A percentile compares a stretch with the other conserved stretches of the same genome.
Evolutionary conservation across 2,329 filamentous ascomycete species (phyloP).

Genomic region (Orbilia brochopaga): DNA sequence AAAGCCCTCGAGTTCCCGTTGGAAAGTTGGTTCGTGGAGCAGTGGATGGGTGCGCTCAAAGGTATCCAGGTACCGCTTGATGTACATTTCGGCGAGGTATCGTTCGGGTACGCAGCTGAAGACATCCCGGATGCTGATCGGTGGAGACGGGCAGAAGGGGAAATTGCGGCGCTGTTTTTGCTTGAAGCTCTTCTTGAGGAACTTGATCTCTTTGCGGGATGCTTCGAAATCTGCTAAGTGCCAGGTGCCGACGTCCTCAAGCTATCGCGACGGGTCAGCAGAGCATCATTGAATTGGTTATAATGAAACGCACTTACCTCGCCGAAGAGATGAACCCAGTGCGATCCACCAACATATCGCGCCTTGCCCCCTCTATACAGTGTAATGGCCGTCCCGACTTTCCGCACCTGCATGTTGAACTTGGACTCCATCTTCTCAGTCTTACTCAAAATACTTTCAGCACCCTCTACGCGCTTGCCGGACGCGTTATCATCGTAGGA

Average conservation of each 20-base stretch:
- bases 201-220: conserved; percentile 38
- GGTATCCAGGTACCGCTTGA: conserved; percentile 42
- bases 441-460: background rate
- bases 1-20: conserved; percentile 31
- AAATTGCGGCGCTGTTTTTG: conserved; percentile 43
- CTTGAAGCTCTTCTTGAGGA: conserved; percentile 42
- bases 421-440: background rate
- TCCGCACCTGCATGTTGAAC: conserved; percentile 24
- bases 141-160: conserved; percentile 17
- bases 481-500: conserved; percentile 14
- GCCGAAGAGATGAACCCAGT: conserved; percentile 48
- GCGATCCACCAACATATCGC: conserved; percentile 43
- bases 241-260: conserved; percentile 44
- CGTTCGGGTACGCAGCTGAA: conserved; percentile 21
- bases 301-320: conserved; percentile 15
- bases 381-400: conserved; percentile 40
- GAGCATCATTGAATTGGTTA: background rate
- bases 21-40: conserved; percentile 41
- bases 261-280: conserved; percentile 6
- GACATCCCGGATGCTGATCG: conserved; percentile 20
- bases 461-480: background rate
- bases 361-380: conserved; percentile 44
- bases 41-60: conserved; percentile 39
- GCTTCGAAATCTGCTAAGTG: conserved; percentile 35
- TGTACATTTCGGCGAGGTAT: conserved; percentile 35